Conservation (phyloP, 108 stramenopile species). For the Nannochloropsis salina region DNA sequence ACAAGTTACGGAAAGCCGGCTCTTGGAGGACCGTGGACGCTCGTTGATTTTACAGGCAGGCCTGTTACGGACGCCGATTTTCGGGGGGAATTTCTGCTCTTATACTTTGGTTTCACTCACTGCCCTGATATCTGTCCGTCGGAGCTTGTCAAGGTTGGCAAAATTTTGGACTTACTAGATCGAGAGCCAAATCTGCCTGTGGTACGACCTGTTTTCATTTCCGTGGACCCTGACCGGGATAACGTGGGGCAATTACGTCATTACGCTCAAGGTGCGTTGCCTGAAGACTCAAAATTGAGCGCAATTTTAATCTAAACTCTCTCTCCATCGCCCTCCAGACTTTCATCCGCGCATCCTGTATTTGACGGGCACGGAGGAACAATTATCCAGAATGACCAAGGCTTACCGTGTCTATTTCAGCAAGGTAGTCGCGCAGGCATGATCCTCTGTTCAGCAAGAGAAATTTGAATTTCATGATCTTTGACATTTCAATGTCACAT, state of each 20-base stretch:
- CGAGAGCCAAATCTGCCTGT: conserved; percentile 53
- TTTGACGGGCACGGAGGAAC: conserved; percentile 75
- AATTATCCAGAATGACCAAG: conserved; percentile 89
- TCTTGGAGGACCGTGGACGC: conserved; percentile 59
- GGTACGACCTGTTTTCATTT: conserved; percentile 82
- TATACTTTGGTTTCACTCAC: conserved; percentile 99
- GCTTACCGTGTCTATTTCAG: conserved; percentile 92
- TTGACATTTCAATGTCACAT: no score
- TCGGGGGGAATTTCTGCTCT: conserved; percentile 54
- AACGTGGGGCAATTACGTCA: conserved; percentile 79
- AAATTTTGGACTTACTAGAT: conserved; percentile 79
- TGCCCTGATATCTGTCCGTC: conserved; percentile 99
- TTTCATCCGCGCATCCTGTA: conserved; percentile 28
- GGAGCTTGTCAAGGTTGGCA: conserved; percentile 94
- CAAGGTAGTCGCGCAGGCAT: conserved; percentile 42
- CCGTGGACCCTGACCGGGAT: conserved; percentile 95
- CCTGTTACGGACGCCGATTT: conserved; percentile 59
- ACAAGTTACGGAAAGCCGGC: conserved; percentile 56
- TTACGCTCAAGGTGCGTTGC: conserved; percentile 63
- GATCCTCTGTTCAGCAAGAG: no score
- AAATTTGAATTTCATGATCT: no score
- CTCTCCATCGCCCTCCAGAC: not conserved
- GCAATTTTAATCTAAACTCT: not conserved
- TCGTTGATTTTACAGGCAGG: conserved; percentile 56
- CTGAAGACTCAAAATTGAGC: conserved; percentile 6